Conservation (phyloP, 805 yeast genomes). For the Clavispora carvajalis region DNA sequence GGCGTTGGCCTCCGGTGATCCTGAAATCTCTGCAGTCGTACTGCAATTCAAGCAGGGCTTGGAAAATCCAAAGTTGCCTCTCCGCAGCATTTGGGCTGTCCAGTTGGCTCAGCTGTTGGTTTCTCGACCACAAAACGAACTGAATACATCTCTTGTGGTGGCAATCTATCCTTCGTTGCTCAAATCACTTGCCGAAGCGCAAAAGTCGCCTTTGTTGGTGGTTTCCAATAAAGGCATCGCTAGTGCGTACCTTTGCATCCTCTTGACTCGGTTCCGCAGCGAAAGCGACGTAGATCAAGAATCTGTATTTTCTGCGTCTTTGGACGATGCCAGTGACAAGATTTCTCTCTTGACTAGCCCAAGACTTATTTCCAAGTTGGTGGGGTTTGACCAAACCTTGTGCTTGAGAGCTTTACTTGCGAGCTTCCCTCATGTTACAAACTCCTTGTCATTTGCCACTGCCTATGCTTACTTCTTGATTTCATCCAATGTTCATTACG, state of each 20-base stretch:
- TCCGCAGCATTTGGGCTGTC: slow-evolving; percentile 65
- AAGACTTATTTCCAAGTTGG: slow-evolving; percentile 48
- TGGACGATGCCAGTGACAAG: slow-evolving; percentile 33
- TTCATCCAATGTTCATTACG: slow-evolving; percentile 34
- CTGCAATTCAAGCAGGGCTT: slow-evolving; percentile 52
- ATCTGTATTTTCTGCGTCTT: slow-evolving; percentile 27
- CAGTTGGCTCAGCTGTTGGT: slow-evolving; percentile 23
- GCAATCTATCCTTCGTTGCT: slow-evolving; percentile 20
- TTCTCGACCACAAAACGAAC: background rate
- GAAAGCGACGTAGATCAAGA: slow-evolving; percentile 12
- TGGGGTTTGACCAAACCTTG: slow-evolving; percentile 48
- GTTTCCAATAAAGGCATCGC: slow-evolving; percentile 47
- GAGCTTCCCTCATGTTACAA: slow-evolving; percentile 16
- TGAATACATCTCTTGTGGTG: slow-evolving; percentile 2
- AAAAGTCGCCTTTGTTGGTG: slow-evolving; percentile 48
- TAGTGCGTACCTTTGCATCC: slow-evolving; percentile 49
- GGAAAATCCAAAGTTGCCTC: slow-evolving; percentile 53
- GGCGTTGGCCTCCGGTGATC: slow-evolving; percentile 4
- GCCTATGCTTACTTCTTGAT: slow-evolving; percentile 46
- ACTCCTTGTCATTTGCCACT: slow-evolving; percentile 31
- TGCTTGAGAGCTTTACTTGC: slow-evolving; percentile 41
- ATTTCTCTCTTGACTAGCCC: slow-evolving; percentile 45
- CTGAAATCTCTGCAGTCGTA: slow-evolving; percentile 16
- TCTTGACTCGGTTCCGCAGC: slow-evolving; percentile 11
- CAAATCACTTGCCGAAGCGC: slow-evolving; percentile 37